Conservation (phyloP, 2,329 filamentous ascomycete species). For the Penicillium griseofulvum region DNA sequence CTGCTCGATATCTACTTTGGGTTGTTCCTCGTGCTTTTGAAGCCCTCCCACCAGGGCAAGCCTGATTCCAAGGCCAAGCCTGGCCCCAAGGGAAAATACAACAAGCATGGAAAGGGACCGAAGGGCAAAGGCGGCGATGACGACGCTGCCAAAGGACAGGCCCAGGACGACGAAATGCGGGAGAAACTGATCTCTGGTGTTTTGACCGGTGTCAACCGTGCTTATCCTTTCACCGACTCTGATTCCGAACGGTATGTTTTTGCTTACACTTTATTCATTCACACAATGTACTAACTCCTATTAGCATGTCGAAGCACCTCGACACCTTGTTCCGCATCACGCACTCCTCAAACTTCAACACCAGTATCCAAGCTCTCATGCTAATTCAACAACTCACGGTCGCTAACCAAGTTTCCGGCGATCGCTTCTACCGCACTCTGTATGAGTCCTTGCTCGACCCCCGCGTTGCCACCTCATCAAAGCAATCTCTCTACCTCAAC, state of each 20-base stretch:
- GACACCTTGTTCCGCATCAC: slow-evolving; percentile 94
- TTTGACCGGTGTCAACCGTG: slow-evolving; percentile 90
- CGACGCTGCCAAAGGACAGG: slow-evolving; percentile 33
- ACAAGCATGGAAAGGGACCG: slow-evolving; percentile 53
- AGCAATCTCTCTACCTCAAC: slow-evolving; percentile 93
- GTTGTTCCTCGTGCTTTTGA: slow-evolving; percentile 78
- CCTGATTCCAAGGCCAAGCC: slow-evolving; percentile 37
- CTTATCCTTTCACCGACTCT: slow-evolving; percentile 84
- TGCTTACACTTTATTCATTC: not conserved
- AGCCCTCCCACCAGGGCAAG: slow-evolving; percentile 56
- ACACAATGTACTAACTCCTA: slow-evolving; percentile 1
- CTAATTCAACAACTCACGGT: slow-evolving; percentile 89
- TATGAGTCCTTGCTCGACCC: slow-evolving; percentile 95
- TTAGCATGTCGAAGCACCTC: slow-evolving; percentile 68
- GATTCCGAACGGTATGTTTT: slow-evolving; percentile 67
- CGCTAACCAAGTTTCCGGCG: slow-evolving; percentile 74
- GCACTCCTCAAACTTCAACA: slow-evolving; percentile 98
- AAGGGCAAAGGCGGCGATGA: slow-evolving; percentile 48
- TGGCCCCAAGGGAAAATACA: slow-evolving; percentile 37
- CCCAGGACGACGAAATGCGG: slow-evolving; percentile 65
- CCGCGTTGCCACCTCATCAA: slow-evolving; percentile 82
- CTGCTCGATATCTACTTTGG: slow-evolving; percentile 90
- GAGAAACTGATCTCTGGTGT: slow-evolving; percentile 93
- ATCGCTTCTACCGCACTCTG: slow-evolving; percentile 90
- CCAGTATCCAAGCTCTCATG: slow-evolving; percentile 90